Conservation (phyloP, 2,329 filamentous ascomycete genomes). For the Blastomyces gilchristii region DNA sequence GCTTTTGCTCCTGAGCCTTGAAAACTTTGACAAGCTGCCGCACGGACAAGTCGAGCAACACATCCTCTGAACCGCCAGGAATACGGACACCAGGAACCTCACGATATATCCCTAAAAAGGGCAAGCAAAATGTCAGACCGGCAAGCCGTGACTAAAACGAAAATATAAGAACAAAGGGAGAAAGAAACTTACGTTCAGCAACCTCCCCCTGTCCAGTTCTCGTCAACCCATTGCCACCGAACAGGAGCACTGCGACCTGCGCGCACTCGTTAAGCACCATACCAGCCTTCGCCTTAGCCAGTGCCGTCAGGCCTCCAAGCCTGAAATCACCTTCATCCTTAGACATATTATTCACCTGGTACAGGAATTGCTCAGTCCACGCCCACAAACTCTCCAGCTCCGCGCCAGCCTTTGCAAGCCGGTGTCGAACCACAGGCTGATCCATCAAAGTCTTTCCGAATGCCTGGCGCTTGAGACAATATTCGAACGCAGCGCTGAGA, state of each 20-base stretch:
- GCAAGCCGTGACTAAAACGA: constrained; percentile 11
- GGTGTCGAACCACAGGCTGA: constrained; percentile 62
- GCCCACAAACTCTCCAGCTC: constrained; percentile 60
- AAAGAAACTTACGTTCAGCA: constrained; percentile 50
- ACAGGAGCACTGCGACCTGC: constrained; percentile 57
- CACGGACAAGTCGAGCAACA: constrained; percentile 59
- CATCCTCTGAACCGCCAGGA: constrained; percentile 62
- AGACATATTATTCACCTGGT: constrained; percentile 53
- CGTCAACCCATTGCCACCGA: constrained; percentile 65
- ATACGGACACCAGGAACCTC: constrained; percentile 55
- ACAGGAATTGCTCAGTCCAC: constrained; percentile 62
- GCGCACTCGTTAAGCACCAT: constrained; percentile 64
- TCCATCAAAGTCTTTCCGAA: constrained; percentile 61
- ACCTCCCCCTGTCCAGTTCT: constrained; percentile 60
- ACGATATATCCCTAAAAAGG: constrained; percentile 45
- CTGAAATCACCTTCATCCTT: constrained; percentile 40
- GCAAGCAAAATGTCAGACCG: constrained; percentile 11
- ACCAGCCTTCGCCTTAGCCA: constrained; percentile 62
- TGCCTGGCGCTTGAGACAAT: constrained; percentile 55
- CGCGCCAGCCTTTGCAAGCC: constrained; percentile 60
- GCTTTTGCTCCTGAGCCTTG: constrained; percentile 25
- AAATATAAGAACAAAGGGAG: constrained; percentile 19
- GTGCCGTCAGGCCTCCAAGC: constrained; percentile 60
- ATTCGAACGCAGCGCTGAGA: constrained; percentile 50
- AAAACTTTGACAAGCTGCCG: constrained; percentile 63